Evolutionary conservation across 352 stramenopile genomes (phyloP).

Genomic region (Pythium grandisporangium): DNA sequence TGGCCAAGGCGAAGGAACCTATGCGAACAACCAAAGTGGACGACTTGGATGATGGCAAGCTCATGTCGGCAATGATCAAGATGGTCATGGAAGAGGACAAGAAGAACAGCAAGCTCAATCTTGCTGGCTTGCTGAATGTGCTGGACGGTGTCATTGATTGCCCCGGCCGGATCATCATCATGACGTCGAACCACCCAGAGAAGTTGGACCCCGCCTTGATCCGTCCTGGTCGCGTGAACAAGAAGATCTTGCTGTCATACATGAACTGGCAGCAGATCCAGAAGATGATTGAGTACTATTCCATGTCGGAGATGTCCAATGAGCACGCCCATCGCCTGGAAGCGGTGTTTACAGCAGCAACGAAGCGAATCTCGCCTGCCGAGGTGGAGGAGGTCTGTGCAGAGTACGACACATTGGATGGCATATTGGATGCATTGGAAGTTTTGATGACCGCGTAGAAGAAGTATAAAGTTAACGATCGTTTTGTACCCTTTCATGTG

Average conservation of each 20-base stretch:
- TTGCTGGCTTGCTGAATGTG: slow-evolving; percentile 71
- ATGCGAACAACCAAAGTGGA: too few species aligned
- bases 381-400: slow-evolving; percentile 26
- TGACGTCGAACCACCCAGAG: slow-evolving; percentile 88
- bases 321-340: slow-evolving; percentile 8
- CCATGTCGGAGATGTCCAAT: slow-evolving; percentile 4
- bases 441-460: not conserved
- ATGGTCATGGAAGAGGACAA: slow-evolving; percentile 23
- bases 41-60: slow-evolving; percentile 13
- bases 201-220: slow-evolving; percentile 59
- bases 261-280: slow-evolving; percentile 14
- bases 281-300: slow-evolving; percentile 37
- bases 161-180: slow-evolving; percentile 74
- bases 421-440: slow-evolving; percentile 9
- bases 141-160: slow-evolving; percentile 79
- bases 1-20: too few species aligned
- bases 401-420: slow-evolving; percentile 16
- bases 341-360: slow-evolving; percentile 4
- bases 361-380: slow-evolving; percentile 13
- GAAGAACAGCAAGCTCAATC: slow-evolving; percentile 35
- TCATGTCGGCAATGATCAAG: slow-evolving; percentile 26
- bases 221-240: slow-evolving; percentile 43
- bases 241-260: slow-evolving; percentile 39
- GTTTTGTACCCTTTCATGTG: too few species aligned
- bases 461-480: too few species aligned